These are phyloP conservation scores for Ogataea dorogensis DNA, from an alignment of 805 yeast genomes.

Conservation along the genomic window DNA sequence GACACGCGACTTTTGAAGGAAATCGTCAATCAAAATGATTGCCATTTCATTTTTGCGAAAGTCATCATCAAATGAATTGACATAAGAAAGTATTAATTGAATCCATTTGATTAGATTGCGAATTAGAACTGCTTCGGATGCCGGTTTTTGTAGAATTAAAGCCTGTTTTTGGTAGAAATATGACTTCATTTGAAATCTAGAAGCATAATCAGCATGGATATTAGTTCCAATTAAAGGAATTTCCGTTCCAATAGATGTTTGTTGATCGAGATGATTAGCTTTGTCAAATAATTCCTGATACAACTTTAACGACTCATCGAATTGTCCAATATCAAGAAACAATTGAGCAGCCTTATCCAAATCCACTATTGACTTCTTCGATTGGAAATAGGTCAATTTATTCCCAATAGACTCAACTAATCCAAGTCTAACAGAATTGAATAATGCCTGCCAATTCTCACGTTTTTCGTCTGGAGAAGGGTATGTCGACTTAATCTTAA, in stretches of 20 bases:
- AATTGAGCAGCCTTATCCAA: slow-evolving; percentile 37
- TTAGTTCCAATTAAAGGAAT: slow-evolving; percentile 12
- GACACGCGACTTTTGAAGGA: slow-evolving; percentile 26
- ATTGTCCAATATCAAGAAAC: slow-evolving; percentile 47
- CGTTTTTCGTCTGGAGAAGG: slow-evolving; percentile 36
- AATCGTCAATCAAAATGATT: slow-evolving; percentile 42
- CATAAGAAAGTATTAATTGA: slow-evolving; percentile 24
- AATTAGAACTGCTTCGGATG: slow-evolving; percentile 31
- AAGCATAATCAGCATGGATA: slow-evolving; percentile 2
- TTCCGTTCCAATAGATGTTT: slow-evolving; percentile 5
- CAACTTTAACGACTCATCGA: slow-evolving; percentile 57
- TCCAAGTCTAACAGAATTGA: slow-evolving; percentile 45
- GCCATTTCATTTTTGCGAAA: slow-evolving; percentile 41
- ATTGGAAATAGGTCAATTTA: slow-evolving; percentile 42
- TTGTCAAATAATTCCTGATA: slow-evolving; percentile 45
- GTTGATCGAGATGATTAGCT: slow-evolving; percentile 18
- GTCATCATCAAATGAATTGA: slow-evolving; percentile 25
- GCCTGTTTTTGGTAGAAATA: slow-evolving; percentile 24
- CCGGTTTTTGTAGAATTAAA: slow-evolving; percentile 24
- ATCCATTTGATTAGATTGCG: slow-evolving; percentile 32
- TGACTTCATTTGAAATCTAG: slow-evolving; percentile 22
- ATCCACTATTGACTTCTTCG: slow-evolving; percentile 17
- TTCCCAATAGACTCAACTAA: slow-evolving; percentile 52
- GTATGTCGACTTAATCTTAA: slow-evolving; percentile 40
- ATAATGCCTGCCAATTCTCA: slow-evolving; percentile 52